These are phyloP conservation scores for Sphaerulina populicola DNA, from an alignment of 2,329 filamentous ascomycete species.

Conservation along the genomic window DNA sequence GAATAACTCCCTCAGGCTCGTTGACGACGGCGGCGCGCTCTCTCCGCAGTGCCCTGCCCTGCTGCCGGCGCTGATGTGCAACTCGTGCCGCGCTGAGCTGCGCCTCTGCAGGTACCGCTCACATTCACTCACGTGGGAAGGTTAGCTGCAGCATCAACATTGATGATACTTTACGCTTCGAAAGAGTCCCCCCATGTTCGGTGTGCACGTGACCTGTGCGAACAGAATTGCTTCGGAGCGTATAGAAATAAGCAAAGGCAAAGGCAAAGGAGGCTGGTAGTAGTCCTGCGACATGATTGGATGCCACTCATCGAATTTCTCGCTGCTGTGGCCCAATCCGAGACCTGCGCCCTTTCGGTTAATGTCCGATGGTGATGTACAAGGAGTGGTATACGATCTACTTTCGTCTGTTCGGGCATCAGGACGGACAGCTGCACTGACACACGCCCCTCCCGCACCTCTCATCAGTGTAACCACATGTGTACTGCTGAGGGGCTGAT, in stretches of 20 bases:
- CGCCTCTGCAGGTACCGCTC: slow-evolving; percentile 20
- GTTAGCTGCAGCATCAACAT: not conserved
- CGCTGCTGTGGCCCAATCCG: slow-evolving; percentile 4
- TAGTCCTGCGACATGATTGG: slow-evolving; percentile 11
- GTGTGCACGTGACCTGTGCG: too few species aligned
- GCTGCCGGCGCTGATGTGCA: not conserved
- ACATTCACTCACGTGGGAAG: not conserved
- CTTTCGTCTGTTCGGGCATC: slow-evolving; percentile 17
- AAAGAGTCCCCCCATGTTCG: too few species aligned
- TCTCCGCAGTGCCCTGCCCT: too few species aligned
- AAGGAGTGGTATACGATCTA: slow-evolving; percentile 15
- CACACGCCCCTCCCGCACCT: slow-evolving; percentile 25
- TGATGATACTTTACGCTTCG: not conserved
- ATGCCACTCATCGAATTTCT: slow-evolving; percentile 18
- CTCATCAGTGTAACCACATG: slow-evolving; percentile 8
- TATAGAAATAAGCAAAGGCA: not conserved
- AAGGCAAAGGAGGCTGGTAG: too few species aligned
- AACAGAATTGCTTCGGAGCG: not conserved
- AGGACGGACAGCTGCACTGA: slow-evolving; percentile 23
- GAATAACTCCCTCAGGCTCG: slow-evolving; percentile 1
- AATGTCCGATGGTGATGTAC: slow-evolving; percentile 12
- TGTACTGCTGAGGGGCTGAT: slow-evolving; percentile 18
- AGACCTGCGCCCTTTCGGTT: slow-evolving; percentile 2
- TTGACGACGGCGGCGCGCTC: not conserved
- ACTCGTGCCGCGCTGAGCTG: slow-evolving; percentile 1